A percentile compares a stretch with the other conserved stretches of the same genome.
Conservation (phyloP, 2,329 filamentous ascomycete genomes). For the Penicillium brevicompactum region DNA sequence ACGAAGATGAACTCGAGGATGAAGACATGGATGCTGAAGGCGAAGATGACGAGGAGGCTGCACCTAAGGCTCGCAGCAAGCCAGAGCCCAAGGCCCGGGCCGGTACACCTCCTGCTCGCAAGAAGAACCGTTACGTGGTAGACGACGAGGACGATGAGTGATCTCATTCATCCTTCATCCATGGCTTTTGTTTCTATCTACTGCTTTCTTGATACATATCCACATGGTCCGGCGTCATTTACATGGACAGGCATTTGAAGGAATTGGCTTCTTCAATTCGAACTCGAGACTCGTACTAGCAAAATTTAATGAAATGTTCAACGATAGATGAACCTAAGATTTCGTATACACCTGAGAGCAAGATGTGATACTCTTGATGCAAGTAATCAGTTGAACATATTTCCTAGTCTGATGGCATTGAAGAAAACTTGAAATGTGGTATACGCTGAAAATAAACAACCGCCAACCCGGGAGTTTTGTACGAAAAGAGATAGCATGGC, state of each 20-base stretch:
- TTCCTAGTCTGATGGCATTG: not conserved
- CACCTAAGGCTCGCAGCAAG: conserved; percentile 32
- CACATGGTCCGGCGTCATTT: conserved; percentile 21
- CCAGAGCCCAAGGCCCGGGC: conserved; percentile 23
- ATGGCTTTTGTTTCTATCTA: not conserved
- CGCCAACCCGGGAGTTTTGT: not conserved
- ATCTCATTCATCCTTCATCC: conserved; percentile 2
- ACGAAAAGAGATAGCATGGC: not conserved
- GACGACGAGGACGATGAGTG: conserved; percentile 53
- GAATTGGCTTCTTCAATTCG: conserved; percentile 5
- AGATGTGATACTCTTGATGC: not conserved
- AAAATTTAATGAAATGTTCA: conserved; percentile 24
- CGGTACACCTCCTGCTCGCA: conserved; percentile 42
- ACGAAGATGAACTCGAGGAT: conserved; percentile 46
- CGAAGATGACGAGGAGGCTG: conserved; percentile 40
- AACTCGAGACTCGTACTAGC: conserved; percentile 11
- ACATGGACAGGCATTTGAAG: conserved; percentile 18
- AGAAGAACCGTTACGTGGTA: conserved; percentile 51
- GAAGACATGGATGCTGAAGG: conserved; percentile 51
- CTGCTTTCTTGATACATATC: conserved; percentile 8
- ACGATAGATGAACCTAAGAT: conserved; percentile 4
- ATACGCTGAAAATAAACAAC: conserved; percentile 2
- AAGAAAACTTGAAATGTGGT: not conserved
- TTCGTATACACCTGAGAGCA: too few relatives aligned
- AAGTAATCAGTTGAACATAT: not conserved